Conservation (phyloP, 2,329 filamentous ascomycete species). For the Colletotrichum shisoi region DNA sequence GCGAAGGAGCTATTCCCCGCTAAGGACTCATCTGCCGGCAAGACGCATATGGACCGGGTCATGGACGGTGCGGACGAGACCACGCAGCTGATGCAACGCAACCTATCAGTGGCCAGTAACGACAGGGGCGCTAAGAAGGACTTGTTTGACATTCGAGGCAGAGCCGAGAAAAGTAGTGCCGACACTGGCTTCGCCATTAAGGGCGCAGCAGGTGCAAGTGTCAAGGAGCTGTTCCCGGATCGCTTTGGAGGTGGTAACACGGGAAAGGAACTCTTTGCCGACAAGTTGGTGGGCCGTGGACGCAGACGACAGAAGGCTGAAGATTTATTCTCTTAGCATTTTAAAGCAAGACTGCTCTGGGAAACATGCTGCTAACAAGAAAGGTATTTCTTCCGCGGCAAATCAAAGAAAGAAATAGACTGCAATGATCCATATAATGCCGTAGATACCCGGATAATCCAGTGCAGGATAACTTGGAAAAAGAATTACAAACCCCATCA, state of each 20-base stretch:
- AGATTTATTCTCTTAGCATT: conserved; percentile 70
- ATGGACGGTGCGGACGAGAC: conserved; percentile 40
- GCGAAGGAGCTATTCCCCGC: conserved; percentile 53
- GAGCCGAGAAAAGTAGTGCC: conserved; percentile 57
- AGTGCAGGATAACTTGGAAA: background rate
- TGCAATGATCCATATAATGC: background rate
- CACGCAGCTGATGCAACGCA: conserved; percentile 42
- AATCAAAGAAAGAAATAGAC: background rate
- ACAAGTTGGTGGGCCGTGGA: conserved; percentile 65
- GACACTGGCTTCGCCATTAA: conserved; percentile 71
- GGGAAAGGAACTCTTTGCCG: conserved; percentile 74
- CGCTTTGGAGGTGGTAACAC: conserved; percentile 65
- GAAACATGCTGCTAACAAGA: background rate
- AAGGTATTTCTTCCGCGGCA: background rate
- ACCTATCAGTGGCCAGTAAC: conserved; percentile 41
- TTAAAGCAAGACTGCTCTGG: background rate
- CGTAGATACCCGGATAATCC: background rate
- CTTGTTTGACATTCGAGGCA: conserved; percentile 67
- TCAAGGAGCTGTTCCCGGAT: conserved; percentile 74
- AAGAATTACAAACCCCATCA: background rate
- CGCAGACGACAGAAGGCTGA: conserved; percentile 72
- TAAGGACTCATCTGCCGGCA: conserved; percentile 46
- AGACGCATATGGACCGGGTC: conserved; percentile 50
- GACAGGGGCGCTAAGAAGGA: conserved; percentile 51
- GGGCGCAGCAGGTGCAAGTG: conserved; percentile 61